Evolutionary conservation across 768 basidiomycete genomes (phyloP).

Genomic region (Hydnum rufescens): DNA sequence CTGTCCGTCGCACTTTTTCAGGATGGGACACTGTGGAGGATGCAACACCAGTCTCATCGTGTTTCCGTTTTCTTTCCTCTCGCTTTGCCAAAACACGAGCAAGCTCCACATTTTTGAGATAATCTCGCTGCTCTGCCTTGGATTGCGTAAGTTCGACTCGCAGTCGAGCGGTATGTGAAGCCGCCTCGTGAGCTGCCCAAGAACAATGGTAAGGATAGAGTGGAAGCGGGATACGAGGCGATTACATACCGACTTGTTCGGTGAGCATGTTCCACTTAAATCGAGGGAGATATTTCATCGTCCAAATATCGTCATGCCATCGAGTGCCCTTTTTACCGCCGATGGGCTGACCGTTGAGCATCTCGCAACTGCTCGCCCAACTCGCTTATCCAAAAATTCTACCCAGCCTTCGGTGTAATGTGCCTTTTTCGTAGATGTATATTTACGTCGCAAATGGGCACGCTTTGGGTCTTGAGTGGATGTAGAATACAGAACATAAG

Average conservation of each 20-base stretch:
- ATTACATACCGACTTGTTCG: slow-evolving; percentile 80
- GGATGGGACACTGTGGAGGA: too few species aligned
- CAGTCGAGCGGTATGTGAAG: slow-evolving; percentile 70
- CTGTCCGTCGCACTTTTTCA: not conserved
- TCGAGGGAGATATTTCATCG: slow-evolving; percentile 93
- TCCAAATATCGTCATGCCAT: slow-evolving; percentile 97
- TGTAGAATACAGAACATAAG: too few species aligned
- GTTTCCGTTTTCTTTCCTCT: slow-evolving; percentile 30
- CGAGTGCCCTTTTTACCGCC: slow-evolving; percentile 80
- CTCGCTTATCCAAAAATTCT: slow-evolving; percentile 85
- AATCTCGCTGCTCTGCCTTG: slow-evolving; percentile 72
- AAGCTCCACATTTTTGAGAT: slow-evolving; percentile 84
- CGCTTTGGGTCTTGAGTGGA: slow-evolving; percentile 60
- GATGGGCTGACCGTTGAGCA: slow-evolving; percentile 91
- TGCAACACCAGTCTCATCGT: not conserved
- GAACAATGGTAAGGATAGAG: not conserved
- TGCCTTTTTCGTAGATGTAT: slow-evolving; percentile 63
- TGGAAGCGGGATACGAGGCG: not conserved
- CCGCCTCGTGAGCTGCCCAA: slow-evolving; percentile 70
- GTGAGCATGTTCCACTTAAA: slow-evolving; percentile 99
- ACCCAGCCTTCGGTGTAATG: slow-evolving; percentile 97
- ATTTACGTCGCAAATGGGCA: slow-evolving; percentile 66
- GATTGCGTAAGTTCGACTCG: slow-evolving; percentile 83
- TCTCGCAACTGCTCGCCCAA: slow-evolving; percentile 81
- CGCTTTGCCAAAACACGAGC: slow-evolving; percentile 72